phyloP scores from a whole-genome alignment of 371 early-diverging fungal species.

The Haplosporangium sp. region DNA sequence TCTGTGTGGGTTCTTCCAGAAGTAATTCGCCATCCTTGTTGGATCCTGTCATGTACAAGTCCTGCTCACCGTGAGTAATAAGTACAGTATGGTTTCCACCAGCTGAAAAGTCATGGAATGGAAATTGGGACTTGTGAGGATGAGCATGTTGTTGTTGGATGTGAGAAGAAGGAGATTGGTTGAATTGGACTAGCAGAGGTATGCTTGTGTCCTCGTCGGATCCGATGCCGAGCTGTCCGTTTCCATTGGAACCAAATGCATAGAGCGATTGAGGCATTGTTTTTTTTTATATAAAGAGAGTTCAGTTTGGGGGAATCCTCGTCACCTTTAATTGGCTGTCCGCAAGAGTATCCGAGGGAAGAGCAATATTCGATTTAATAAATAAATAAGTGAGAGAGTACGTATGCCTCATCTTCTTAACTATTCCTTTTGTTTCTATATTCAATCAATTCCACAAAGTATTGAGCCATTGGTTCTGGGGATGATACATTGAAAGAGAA shows the following conservation, averaged over 20 bases:
- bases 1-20: constrained; percentile 22
- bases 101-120: constrained; percentile 55
- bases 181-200: constrained; percentile 23
- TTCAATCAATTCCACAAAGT: not conserved
- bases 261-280: constrained; percentile 19
- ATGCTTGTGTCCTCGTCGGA: constrained; percentile 52
- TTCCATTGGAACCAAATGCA: constrained; percentile 75
- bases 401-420: not conserved
- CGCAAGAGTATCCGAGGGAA: not conserved
- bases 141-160: constrained; percentile 1
- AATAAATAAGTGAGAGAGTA: not conserved
- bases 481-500: not conserved
- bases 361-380: not conserved
- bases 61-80: constrained; percentile 51
- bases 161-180: constrained; percentile 3
- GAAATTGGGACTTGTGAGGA: not conserved
- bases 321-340: not conserved
- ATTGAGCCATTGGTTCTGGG: not conserved
- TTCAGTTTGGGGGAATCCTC: not conserved
- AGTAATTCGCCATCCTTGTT: constrained; percentile 57
- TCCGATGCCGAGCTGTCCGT: constrained; percentile 72
- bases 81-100: constrained; percentile 78
- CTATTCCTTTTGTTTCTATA: not conserved
- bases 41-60: constrained; percentile 56
- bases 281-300: not conserved